phyloP scores from a whole-genome alignment of 192 early-diverging fungal genomes.

The Hyaloraphidium curvatum region DNA sequence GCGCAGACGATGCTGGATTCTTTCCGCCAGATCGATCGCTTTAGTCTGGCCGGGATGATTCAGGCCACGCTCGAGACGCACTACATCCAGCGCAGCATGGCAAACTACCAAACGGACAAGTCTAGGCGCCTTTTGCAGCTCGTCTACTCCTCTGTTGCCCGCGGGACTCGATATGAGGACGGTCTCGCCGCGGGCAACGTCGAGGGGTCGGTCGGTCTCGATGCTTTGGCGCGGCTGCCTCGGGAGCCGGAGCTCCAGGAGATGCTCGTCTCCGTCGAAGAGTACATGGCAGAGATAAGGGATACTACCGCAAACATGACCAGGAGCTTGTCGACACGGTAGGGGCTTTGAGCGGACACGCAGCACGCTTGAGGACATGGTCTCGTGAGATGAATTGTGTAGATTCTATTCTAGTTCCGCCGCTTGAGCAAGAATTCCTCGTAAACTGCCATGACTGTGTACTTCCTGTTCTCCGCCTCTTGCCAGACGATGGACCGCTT shows the following conservation, averaged over 20 bases:
- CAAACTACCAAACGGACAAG: conserved; percentile 46
- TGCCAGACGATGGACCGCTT: conserved; percentile 82
- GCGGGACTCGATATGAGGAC: neutral
- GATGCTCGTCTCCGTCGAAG: too few species aligned
- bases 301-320: too few species aligned
- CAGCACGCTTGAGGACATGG: too few species aligned
- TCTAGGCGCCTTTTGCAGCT: conserved; percentile 47
- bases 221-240: too few species aligned
- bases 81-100: conserved; percentile 67
- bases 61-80: conserved; percentile 87
- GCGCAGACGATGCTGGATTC: conserved; percentile 58
- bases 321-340: too few species aligned
- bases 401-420: neutral
- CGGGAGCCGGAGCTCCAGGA: too few species aligned
- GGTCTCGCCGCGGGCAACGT: neutral
- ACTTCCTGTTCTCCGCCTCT: conserved; percentile 98
- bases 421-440: conserved; percentile 17
- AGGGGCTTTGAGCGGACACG: too few species aligned
- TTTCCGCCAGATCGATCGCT: conserved; percentile 61
- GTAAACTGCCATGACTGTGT: conserved; percentile 80
- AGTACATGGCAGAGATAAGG: too few species aligned
- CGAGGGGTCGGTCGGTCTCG: neutral
- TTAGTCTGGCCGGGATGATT: conserved; percentile 78
- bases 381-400: too few species aligned
- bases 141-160: conserved; percentile 55